Evolutionary conservation across 1,139 yeast species (phyloP), one percentile per base, ranked within the genome.

Genomic region (Taphrina deformans): DNA sequence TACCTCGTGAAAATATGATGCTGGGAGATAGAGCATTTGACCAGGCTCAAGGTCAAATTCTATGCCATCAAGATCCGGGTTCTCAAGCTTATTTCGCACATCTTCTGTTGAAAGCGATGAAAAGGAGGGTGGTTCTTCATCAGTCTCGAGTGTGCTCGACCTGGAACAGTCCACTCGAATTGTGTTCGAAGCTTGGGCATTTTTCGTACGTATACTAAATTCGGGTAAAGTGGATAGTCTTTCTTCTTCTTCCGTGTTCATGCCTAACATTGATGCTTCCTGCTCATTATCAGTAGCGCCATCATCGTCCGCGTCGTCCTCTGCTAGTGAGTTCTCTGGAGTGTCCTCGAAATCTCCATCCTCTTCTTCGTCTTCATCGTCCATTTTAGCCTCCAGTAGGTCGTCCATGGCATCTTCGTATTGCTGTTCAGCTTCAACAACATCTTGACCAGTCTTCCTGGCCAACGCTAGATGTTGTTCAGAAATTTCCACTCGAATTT

Each of bases 1-100:
- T 24, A 65, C 67, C 41, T 65, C 67, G 29, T 65, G 67, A 45
- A 60, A 65, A 48, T 66, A 65, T 3, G 62, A 53, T 4, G 65
- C 65, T 14, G 67, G 67, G 16, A 65, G 65, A 33, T 65, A 65
- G 16, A 65, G 61, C 56, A 65, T 46, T 33, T 65, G 61, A 7
- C 65, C 62, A 2, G 48, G 45, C 18, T 26, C 40, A 12, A 65
- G 51, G 18, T n/a, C 24, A 41, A 59, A 48, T 29, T 33, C 46
- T 10, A n/a, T 24, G 51, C 63, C 63, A 14, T 29, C 35, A 9
- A 53, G 58, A 18, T n/a, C 12, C 2, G 9, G 9, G 24, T 59
- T 31, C n/a, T 38, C 31, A 1, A 59, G 56, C 24, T 35, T 26
- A 4, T 10, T 10, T 14, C 10, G 9, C n/a, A 59, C 56, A 29